These are phyloP conservation scores for Citrullus amarus DNA, from an alignment of 306 rosid species.

Conservation along the genomic window DNA sequence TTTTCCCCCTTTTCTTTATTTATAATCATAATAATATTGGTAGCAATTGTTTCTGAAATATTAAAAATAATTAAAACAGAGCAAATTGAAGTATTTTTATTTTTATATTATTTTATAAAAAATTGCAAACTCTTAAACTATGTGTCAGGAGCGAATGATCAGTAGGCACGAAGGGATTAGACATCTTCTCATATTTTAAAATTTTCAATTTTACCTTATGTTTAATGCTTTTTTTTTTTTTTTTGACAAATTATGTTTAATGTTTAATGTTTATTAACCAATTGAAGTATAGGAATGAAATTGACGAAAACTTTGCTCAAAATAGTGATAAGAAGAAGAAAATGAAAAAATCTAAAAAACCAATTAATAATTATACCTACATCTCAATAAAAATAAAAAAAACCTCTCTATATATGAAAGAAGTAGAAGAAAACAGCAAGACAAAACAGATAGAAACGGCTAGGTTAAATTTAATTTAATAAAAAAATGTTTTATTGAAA, in stretches of 20 bases:
- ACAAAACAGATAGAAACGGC: no score
- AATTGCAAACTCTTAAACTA: not conserved
- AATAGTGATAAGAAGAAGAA: no score
- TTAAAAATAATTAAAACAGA: not conserved
- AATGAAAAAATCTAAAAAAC: no score
- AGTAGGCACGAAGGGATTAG: not conserved
- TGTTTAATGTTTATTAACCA: not conserved
- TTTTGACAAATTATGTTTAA: not conserved
- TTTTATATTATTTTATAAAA: no score
- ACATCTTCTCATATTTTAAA: not conserved
- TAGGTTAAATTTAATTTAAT: no score
- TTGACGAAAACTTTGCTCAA: no score
- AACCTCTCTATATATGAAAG: no score
- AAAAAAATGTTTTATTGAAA: no score
- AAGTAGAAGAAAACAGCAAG: no score
- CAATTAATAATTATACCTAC: no score
- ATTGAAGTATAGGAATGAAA: not conserved
- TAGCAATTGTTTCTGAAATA: not conserved
- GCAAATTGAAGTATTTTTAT: not conserved
- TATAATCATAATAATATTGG: not conserved
- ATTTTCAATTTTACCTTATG: not conserved
- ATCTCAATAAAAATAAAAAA: no score
- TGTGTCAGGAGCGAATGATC: not conserved
- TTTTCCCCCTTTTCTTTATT: not conserved
- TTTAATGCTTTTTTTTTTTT: not conserved